Base-by-base conservation (phyloP, 768 basidiomycete genomes). In the Phaeotremella fagi region DNA sequence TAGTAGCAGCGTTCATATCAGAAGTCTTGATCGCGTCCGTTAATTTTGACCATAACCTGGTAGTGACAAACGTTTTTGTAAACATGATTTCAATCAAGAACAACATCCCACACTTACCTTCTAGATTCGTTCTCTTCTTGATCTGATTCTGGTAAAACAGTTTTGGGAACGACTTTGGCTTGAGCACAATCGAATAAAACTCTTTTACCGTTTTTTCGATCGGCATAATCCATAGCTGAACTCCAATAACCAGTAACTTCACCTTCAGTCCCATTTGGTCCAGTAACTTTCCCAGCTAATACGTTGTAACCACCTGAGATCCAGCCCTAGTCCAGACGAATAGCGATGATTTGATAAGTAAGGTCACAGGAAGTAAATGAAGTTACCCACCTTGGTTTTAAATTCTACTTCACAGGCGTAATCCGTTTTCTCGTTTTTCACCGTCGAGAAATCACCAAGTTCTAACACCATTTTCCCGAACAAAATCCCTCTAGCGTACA, bases 261-360 rank as follows among this genome's bases (percentile, higher is more conserved):
- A 3, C 92, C 95, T 14, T 88, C 77, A 11, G 61, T 47, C 4
- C 75, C 76, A 24, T 78, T 76, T 12, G 80, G 79, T 45, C 78
- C 80, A 59, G 85, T 85, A 62, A 97, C 80, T 60, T 83, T 82
- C 9, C 95, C 95, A 4, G 82, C 74, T 54, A 99, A 81, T 31
- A 85, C 84, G 71, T 99, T 98, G 78, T 98, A 94, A 50, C 87
- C 86, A 22, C 95, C 95, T 0, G 90, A 91, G 76, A 97, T 95
- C 80, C 94, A 97, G 18, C 94, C 94, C 88, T 88, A 66, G 15
- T 23, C 28, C 9, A 36, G 33, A 11, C 26, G 3, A n/a, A 50
- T 15, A 35, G 47, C 55, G 12, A 14, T 15, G 1, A 9, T 22
- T 18, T 18, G 4, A 18, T 28, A 14, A 2, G 15, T 16, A 4